Evolutionary conservation across 164 flowering plant species (phyloP), one percentile per base, ranked within the genome.

Genomic region (Echeveria elegans): DNA sequence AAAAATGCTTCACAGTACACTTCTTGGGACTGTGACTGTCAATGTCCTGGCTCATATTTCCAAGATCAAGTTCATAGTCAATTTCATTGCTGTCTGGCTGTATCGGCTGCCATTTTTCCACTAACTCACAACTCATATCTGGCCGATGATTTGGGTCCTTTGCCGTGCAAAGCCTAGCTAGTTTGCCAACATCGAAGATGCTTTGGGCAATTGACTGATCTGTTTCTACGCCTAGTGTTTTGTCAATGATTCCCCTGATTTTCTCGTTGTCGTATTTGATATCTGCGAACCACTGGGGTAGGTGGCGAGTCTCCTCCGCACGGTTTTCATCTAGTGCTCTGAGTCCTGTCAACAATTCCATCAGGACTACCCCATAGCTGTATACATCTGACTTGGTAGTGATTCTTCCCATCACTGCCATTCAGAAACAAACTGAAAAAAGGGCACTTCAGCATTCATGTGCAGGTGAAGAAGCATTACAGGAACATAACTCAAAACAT

Each of bases 131-230:
- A 87, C 91, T 1, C 70, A n/a, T n/a, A n/a, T n/a, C n/a, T n/a
- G n/a, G n/a, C n/a, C n/a, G n/a, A n/a, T n/a, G n/a, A n/a, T n/a
- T 62, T 11, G 94, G 88, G 65, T 90, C 97, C 60, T 94, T 75
- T 48, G 88, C 85, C n/a, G 97, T 85, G 80, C 94, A 88, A 66
- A 86, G 96, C 8, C 94, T 88, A 36, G 94, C 97, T 19, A 90
- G 76, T 68, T 90, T 90, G 38, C 89, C 82, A 32, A 90, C 63
- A 7, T 69, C 73, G 70, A 65, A 66, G 53, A 90, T 80, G 82
- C 85, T 82, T 59, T 85, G 89, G 16, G 72, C 74, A 2, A 74
- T 74, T 28, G 81, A 89, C 23, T 84, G 85, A 38, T 78, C 77
- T 38, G 67, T 75, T 2, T 77, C 83, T 21, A 88, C 77, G 38